Conservation (phyloP, 2,329 filamentous ascomycete species). For the Penicillium sp. region DNA sequence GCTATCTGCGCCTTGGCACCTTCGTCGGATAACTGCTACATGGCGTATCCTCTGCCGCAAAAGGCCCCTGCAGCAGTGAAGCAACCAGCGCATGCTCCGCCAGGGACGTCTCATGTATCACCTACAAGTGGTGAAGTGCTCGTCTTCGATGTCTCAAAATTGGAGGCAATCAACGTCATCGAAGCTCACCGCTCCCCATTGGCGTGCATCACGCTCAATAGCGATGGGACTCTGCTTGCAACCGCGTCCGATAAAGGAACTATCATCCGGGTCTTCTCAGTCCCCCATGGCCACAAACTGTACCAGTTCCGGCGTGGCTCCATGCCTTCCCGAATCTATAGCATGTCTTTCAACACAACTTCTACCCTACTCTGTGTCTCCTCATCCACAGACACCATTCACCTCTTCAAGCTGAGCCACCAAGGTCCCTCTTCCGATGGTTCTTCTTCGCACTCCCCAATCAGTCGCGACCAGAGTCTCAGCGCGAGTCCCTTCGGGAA, state of each 20-base stretch:
- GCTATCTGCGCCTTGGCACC: conserved; percentile 91
- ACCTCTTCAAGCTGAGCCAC: conserved; percentile 78
- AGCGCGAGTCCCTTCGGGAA: conserved; percentile 30
- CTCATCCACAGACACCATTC: conserved; percentile 91
- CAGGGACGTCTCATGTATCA: conserved; percentile 67
- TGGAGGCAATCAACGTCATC: conserved; percentile 92
- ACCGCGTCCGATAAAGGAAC: conserved; percentile 97
- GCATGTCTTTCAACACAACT: conserved; percentile 97
- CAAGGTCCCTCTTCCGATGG: conserved; percentile 33
- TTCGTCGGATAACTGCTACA: conserved; percentile 91
- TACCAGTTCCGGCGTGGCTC: conserved; percentile 95
- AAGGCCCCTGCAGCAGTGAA: conserved; percentile 55
- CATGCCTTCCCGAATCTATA: conserved; percentile 92
- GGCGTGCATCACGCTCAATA: conserved; percentile 87
- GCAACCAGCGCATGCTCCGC: conserved; percentile 78
- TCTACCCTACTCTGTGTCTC: conserved; percentile 93
- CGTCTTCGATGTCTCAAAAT: conserved; percentile 82
- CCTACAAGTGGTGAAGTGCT: conserved; percentile 89
- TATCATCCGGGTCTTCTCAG: conserved; percentile 91
- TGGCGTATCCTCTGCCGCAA: conserved; percentile 84
- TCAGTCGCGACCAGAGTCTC: conserved; percentile 25
- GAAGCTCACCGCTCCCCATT: conserved; percentile 91
- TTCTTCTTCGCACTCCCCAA: conserved; percentile 27
- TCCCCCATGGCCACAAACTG: conserved; percentile 86
- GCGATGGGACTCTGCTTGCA: conserved; percentile 83